A percentile compares a stretch with the other conserved stretches of the same genome.
phyloP scores from a whole-genome alignment of 2,329 filamentous ascomycete genomes.

The Tricladium varicosporioides region DNA sequence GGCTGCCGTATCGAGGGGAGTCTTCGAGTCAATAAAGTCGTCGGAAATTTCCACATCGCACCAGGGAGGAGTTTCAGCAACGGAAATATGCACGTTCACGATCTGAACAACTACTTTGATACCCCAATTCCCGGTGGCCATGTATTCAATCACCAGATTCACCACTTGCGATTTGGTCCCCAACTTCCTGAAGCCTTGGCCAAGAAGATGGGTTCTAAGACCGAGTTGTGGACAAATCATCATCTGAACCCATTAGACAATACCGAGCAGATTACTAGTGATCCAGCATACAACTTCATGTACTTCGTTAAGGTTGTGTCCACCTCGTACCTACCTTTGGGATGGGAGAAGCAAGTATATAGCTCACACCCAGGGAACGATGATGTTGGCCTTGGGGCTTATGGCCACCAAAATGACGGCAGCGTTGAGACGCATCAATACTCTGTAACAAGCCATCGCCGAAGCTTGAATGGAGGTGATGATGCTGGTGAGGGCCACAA shows the following conservation, averaged over 20 bases:
- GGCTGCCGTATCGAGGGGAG: slow-evolving; percentile 92
- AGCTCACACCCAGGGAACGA: slow-evolving; percentile 44
- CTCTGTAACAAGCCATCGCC: slow-evolving; percentile 94
- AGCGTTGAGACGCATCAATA: slow-evolving; percentile 98
- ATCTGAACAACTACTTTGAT: slow-evolving; percentile 93
- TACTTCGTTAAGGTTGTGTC: slow-evolving; percentile 99
- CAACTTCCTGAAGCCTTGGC: slow-evolving; percentile 74
- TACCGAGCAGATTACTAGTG: slow-evolving; percentile 71
- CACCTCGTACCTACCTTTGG: slow-evolving; percentile 89
- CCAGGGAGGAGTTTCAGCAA: slow-evolving; percentile 95
- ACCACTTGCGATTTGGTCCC: slow-evolving; percentile 88
- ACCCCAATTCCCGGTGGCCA: slow-evolving; percentile 66
- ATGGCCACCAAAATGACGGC: slow-evolving; percentile 66
- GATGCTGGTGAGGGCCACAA: slow-evolving; percentile 87
- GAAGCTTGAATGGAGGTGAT: slow-evolving; percentile 78
- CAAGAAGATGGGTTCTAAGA: slow-evolving; percentile 55
- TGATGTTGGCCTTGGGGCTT: slow-evolving; percentile 62
- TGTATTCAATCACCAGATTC: slow-evolving; percentile 85
- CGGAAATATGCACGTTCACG: slow-evolving; percentile 96
- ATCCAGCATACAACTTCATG: slow-evolving; percentile 93
- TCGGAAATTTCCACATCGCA: slow-evolving; percentile 98
- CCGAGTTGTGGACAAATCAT: slow-evolving; percentile 76
- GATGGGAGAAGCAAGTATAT: slow-evolving; percentile 62
- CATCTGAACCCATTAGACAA: slow-evolving; percentile 89
- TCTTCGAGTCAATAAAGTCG: slow-evolving; percentile 94